Conservation (phyloP, 75 land plant genomes). For the Pinus taeda region DNA sequence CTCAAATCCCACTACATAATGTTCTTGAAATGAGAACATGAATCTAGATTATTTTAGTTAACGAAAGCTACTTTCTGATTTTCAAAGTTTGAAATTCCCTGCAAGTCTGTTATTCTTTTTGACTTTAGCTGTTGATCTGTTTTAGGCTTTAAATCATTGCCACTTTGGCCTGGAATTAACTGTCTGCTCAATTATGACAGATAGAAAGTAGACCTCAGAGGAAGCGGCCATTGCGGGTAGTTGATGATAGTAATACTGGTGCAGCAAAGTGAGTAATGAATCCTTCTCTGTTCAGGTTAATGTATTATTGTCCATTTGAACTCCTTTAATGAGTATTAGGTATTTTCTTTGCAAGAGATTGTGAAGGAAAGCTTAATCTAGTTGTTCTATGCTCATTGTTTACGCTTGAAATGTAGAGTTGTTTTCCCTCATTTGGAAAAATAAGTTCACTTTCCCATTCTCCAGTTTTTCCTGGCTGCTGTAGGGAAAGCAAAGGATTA, state of each 20-base stretch:
- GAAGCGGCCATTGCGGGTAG: conserved; percentile 78
- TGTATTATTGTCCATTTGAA: no score
- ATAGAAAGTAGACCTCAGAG: conserved; percentile 94
- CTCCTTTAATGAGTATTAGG: no score
- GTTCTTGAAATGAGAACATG: not conserved
- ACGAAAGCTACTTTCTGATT: not conserved
- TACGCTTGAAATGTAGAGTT: no score
- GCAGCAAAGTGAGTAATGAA: conserved; percentile 51
- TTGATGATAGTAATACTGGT: conserved; percentile 87
- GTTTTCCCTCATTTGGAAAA: no score
- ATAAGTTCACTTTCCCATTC: no score
- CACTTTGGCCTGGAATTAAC: not conserved
- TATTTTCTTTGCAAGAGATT: no score
- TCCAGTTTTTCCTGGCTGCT: no score
- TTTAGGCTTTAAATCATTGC: conserved; percentile 3
- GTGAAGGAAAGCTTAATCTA: no score
- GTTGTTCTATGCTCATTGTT: no score
- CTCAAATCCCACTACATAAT: no score
- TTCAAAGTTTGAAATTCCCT: not conserved
- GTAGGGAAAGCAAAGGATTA: no score
- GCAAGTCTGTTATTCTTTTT: no score
- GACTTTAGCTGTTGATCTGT: not conserved
- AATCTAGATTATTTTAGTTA: not conserved
- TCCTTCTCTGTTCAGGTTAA: not conserved
- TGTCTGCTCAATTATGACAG: conserved; percentile 24